phyloP scores from a whole-genome alignment of 768 basidiomycete genomes.

The Amanita muscaria region DNA sequence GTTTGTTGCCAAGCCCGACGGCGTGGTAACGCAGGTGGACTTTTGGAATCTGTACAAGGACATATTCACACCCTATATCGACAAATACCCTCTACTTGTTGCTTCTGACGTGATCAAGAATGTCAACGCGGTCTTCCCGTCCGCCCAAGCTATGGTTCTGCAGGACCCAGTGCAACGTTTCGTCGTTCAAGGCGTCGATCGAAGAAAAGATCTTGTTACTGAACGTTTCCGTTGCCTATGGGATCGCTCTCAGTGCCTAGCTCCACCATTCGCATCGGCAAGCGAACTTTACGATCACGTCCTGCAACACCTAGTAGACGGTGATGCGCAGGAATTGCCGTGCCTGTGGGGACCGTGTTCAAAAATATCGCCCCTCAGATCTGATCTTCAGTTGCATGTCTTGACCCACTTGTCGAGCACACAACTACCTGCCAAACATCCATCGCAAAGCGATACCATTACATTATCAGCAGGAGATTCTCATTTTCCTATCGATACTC shows the following conservation, averaged over 20 bases:
- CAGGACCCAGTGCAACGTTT: conserved; percentile 67
- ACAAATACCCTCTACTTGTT: conserved; percentile 54
- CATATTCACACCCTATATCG: conserved; percentile 55
- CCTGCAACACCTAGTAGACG: conserved; percentile 42
- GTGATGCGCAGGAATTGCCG: conserved; percentile 34
- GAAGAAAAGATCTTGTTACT: conserved; percentile 49
- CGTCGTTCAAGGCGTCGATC: conserved; percentile 79
- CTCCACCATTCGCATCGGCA: conserved; percentile 37
- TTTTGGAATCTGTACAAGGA: conserved; percentile 95
- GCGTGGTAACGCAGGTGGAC: conserved; percentile 86
- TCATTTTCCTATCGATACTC: conserved; percentile 47
- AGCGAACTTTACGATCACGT: conserved; percentile 72
- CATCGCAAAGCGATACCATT: conserved; percentile 66
- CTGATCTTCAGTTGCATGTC: conserved; percentile 54
- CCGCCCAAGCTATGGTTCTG: conserved; percentile 82
- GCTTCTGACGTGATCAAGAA: conserved; percentile 96
- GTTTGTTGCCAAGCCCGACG: conserved; percentile 67
- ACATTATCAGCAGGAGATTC: conserved; percentile 52
- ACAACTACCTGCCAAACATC: conserved; percentile 46
- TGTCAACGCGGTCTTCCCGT: conserved; percentile 76
- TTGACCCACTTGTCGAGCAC: conserved; percentile 67
- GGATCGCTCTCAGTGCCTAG: conserved; percentile 52
- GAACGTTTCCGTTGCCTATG: conserved; percentile 74
- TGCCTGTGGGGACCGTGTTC: conserved; percentile 74
- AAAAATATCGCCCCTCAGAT: conserved; percentile 35